phyloP scores from a whole-genome alignment of 768 basidiomycete genomes.

The Rhizopogon vesiculosus region DNA sequence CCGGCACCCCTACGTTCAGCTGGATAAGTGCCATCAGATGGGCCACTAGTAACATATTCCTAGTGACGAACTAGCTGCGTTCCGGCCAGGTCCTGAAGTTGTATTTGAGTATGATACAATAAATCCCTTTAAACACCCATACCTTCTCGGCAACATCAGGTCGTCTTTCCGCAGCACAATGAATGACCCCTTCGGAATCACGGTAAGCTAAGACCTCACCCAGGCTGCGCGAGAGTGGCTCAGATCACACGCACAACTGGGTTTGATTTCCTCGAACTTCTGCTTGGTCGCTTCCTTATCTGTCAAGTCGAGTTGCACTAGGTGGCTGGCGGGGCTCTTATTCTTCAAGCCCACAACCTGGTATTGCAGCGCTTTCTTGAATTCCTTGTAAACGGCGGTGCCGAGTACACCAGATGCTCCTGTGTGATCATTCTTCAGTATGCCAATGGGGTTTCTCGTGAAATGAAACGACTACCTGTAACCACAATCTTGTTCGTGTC shows the following conservation, averaged over 20 bases:
- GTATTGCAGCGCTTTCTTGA: conserved; percentile 36
- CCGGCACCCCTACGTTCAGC: neutral
- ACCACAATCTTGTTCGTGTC: conserved; percentile 43
- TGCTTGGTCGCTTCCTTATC: conserved; percentile 47
- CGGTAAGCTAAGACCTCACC: conserved; percentile 4
- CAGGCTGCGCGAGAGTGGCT: neutral
- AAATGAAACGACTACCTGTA: conserved; percentile 39
- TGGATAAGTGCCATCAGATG: conserved; percentile 1
- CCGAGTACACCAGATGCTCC: conserved; percentile 94
- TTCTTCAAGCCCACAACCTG: conserved; percentile 69
- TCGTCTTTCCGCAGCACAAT: conserved; percentile 92
- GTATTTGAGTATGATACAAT: neutral
- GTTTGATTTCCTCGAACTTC: conserved; percentile 53
- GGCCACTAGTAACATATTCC: neutral
- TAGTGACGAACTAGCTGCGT: conserved; percentile 48
- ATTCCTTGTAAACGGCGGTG: conserved; percentile 66
- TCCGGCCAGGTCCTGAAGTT: conserved; percentile 58
- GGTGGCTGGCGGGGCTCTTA: conserved; percentile 53
- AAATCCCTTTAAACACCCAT: conserved; percentile 13
- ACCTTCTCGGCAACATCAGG: conserved; percentile 93
- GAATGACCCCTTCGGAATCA: conserved; percentile 65
- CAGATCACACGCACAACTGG: conserved; percentile 54
- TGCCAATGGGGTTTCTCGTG: neutral
- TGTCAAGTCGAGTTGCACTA: conserved; percentile 64
- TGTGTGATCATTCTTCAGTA: conserved; percentile 22